A percentile compares a stretch with the other conserved stretches of the same genome.
These are phyloP conservation scores for Scopulariopsis brevicaulis DNA, from an alignment of 2,329 filamentous ascomycete genomes.

Conservation along the genomic window DNA sequence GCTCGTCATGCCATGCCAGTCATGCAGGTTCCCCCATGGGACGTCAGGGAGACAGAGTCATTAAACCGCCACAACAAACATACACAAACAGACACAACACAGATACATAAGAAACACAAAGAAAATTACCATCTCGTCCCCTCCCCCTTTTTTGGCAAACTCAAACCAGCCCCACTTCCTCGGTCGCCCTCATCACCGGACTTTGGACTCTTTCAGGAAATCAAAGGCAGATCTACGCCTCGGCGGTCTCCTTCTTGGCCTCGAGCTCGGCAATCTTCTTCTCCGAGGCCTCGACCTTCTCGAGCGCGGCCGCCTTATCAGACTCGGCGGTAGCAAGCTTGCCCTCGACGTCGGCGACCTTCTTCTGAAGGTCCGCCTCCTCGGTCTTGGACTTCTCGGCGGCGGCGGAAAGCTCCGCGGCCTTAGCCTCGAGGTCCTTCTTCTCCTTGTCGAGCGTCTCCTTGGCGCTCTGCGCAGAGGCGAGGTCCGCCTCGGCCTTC, in stretches of 20 bases:
- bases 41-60: not conserved
- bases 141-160: not conserved
- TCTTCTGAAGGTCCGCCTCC: slow-evolving; percentile 9
- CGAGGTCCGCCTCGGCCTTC: slow-evolving; percentile 4
- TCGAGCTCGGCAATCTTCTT: slow-evolving; percentile 1
- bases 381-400: slow-evolving; percentile 7
- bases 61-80: not conserved
- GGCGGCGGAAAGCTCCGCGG: slow-evolving; percentile 2
- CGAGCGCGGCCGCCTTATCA: slow-evolving; percentile 6
- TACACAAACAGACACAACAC: not conserved
- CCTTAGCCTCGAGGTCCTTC: slow-evolving; percentile 8
- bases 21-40: not conserved
- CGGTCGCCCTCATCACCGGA: not conserved
- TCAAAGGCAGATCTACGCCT: not conserved
- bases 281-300: not conserved
- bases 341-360: slow-evolving; percentile 4
- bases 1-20: not conserved
- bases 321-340: slow-evolving; percentile 10
- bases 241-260: slow-evolving; percentile 6
- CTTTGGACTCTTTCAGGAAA: not conserved
- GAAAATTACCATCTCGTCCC: no score
- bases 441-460: slow-evolving; percentile 9
- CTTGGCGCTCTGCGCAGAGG: not conserved
- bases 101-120: no score
- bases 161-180: not conserved